phyloP scores from a whole-genome alignment of 2,329 filamentous ascomycete genomes.

The Paraphoma chrysanthemicola region DNA sequence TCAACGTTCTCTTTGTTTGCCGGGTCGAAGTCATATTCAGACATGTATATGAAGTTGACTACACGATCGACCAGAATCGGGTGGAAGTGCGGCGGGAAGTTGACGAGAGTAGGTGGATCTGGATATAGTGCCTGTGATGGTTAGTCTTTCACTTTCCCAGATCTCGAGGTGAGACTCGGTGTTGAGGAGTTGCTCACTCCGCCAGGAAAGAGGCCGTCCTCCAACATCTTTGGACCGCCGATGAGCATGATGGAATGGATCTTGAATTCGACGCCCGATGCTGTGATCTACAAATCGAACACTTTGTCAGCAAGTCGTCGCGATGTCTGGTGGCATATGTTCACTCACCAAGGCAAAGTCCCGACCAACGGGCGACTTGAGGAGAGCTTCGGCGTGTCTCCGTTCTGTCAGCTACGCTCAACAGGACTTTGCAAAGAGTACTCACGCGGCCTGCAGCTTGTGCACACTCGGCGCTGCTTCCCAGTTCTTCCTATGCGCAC shows the following conservation, averaged over 20 bases:
- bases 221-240: conserved; percentile 13
- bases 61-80: conserved; percentile 13
- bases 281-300: too few relatives aligned
- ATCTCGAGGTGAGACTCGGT: neutral
- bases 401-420: neutral
- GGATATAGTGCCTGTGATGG: neutral
- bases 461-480: neutral
- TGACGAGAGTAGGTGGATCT: conserved; percentile 2
- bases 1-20: neutral
- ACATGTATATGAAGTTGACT: conserved; percentile 21
- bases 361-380: conserved; percentile 9
- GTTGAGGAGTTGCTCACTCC: conserved; percentile 1
- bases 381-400: conserved; percentile 6
- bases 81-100: neutral
- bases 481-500: conserved; percentile 6
- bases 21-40: conserved; percentile 10
- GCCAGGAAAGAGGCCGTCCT: conserved; percentile 12
- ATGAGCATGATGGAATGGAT: conserved; percentile 19
- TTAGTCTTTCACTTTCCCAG: neutral
- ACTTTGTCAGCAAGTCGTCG: too few relatives aligned
- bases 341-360: conserved; percentile 14
- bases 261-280: conserved; percentile 6
- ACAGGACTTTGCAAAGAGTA: neutral
- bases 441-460: neutral
- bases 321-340: neutral